Evolutionary conservation across 108 stramenopile species (phyloP), one percentile per base, ranked within the genome.

Genomic region (Licmophora abbreviata): DNA sequence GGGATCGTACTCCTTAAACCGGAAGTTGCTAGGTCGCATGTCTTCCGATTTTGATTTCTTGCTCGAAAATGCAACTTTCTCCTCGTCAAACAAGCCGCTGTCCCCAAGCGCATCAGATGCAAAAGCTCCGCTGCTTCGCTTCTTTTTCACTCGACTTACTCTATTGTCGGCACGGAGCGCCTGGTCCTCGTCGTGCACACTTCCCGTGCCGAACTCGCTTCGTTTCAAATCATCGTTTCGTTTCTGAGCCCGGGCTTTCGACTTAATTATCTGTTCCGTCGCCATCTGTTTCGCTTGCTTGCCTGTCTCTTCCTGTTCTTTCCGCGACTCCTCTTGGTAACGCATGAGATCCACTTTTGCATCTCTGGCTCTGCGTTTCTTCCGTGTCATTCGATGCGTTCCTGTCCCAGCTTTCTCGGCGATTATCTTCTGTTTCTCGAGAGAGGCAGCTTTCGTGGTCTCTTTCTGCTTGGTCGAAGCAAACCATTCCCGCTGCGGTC

Each of bases 401-500:
- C 92, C 86, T 4, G 85, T 84, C 4, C 81, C 85, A 21, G 56
- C 79, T 67, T 82, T 92, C 53, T 83, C 83, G 7, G 63, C 71
- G 34, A 83, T 86, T 35, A 66, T 23, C 38, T 56, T 63, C 43
- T 81, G 72, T 48, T 72, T 78, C 59, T 88, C 82, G 8, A 72
- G 55, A 9, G 69, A 61, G 9, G 71, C 68, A 50, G 68, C 78
- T 38, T 84, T 87, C n/a, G 81, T 65, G 1, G 44, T 66, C 43
- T 73, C 54, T 40, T 57, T 74, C 30, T 74, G 54, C 54, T 82
- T 79, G 17, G 51, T 57, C 3, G 76, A 69, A 7, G 85, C 78
- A 63, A 93, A 89, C 92, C 92, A 93, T 58, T 87, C 82, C 40
- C 80, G 72, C 51, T 81, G 71, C 5, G 83, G 82, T 26, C 87